Conservation (phyloP, 352 stramenopile genomes). For the Phytophthora agathidicida region DNA sequence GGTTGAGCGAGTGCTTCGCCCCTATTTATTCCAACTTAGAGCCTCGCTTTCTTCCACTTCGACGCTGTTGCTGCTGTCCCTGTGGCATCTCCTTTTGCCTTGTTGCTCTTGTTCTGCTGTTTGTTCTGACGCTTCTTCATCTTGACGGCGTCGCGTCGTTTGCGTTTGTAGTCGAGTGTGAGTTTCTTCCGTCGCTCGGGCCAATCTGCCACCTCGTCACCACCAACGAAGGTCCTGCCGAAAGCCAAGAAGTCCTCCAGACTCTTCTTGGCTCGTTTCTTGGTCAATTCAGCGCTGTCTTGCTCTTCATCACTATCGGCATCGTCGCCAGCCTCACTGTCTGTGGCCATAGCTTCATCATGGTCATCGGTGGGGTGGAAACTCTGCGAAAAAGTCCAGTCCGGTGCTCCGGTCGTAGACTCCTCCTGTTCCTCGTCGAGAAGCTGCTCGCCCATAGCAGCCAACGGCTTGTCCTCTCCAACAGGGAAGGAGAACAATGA, state of each 20-base stretch:
- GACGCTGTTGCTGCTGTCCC: constrained; percentile 3
- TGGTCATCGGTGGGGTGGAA: constrained; percentile 26
- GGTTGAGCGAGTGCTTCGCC: constrained; percentile 24
- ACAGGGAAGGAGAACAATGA: constrained; percentile 72
- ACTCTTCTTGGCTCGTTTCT: constrained; percentile 45
- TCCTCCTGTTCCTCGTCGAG: constrained; percentile 51
- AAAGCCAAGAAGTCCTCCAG: constrained; percentile 74
- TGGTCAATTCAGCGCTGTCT: constrained; percentile 19
- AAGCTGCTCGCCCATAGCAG: constrained; percentile 53
- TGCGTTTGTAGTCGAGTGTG: constrained; percentile 83
- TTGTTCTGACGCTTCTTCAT: constrained; percentile 78
- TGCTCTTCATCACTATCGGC: constrained; percentile 22
- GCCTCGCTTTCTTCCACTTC: constrained; percentile 38
- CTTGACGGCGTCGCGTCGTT: constrained; percentile 77
- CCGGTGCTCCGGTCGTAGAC: constrained; percentile 1
- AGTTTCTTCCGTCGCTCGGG: constrained; percentile 70
- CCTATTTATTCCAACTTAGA: constrained; percentile 50
- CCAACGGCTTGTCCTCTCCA: constrained; percentile 50
- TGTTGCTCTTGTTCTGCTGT: constrained; percentile 44
- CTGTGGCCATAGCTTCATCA: constrained; percentile 38
- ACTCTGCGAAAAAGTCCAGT: constrained; percentile 30
- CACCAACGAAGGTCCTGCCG: constrained; percentile 51
- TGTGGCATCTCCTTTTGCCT: constrained; percentile 21
- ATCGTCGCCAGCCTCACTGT: constrained; percentile 47
- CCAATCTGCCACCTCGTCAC: constrained; percentile 46